phyloP scores from a whole-genome alignment of 2,329 filamentous ascomycete genomes.

The Chaetothyriales sp. region DNA sequence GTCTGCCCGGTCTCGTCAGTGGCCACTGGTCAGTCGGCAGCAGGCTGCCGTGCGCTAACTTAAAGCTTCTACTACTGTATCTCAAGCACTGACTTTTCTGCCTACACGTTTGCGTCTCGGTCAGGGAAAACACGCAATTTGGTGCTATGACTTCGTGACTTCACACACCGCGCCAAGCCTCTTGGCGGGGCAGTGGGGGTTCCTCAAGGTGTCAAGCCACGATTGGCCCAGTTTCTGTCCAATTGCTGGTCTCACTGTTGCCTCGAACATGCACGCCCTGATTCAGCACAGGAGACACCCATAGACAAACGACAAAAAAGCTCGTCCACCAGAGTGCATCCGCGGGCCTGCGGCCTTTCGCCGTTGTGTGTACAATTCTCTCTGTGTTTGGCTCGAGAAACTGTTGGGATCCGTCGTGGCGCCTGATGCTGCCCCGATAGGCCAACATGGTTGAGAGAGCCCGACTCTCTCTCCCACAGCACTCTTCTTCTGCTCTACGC shows the following conservation, averaged over 20 bases:
- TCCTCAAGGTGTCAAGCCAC: not conserved
- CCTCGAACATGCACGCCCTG: not conserved
- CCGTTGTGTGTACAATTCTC: not conserved
- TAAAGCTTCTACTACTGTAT: not conserved
- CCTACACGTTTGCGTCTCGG: not conserved
- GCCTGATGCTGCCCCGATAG: not conserved
- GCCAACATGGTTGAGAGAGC: too few relatives aligned
- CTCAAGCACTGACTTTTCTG: not conserved
- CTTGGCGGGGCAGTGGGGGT: not conserved
- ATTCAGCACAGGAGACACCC: not conserved
- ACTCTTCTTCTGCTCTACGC: slow-evolving; percentile 1
- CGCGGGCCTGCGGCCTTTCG: not conserved
- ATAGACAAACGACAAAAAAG: not conserved
- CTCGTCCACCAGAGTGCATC: not conserved
- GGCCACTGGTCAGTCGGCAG: not conserved
- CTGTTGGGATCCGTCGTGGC: not conserved
- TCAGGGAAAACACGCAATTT: not conserved
- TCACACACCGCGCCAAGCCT: not conserved
- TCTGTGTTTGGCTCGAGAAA: not conserved
- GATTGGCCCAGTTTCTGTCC: not conserved
- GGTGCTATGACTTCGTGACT: not conserved
- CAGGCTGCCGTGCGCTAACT: not conserved
- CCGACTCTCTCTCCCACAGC: not conserved
- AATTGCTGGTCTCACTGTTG: not conserved
- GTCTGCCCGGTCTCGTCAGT: not conserved